Evolutionary conservation across 306 rosid species (phyloP), one percentile per base, ranked within the genome.

Genomic region (Ochetophila trinervis): DNA sequence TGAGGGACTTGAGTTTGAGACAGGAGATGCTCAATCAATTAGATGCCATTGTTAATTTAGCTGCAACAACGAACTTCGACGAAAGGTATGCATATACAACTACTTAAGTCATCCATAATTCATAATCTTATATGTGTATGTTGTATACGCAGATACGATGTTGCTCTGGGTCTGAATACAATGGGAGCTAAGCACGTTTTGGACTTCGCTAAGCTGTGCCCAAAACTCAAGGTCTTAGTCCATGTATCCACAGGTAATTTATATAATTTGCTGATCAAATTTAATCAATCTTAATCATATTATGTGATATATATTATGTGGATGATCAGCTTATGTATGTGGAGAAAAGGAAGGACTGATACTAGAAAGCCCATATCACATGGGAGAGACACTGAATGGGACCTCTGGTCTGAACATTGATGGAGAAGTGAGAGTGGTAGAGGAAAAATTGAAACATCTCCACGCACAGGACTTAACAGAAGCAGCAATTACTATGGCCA

Each of bases 181-280:
- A 57, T 91, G 67, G 96, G 94, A 67, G 87, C 70, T 5, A 85
- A 85, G 76, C 54, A 86, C 66, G 80, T 82, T 11, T 44, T 91
- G 30, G 76, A 36, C 76, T 91, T 91, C 51, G 86, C 96, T 15
- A 85, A 91, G 76, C 60, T 74, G 12, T 88, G 95, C 21, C 35
- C 37, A 4, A 82, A 67, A 42, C 59, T 88, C 13, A 60, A 81
- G 87, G 78, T 87, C 35, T 69, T 91, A 13, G 57, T 88, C 58
- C 96, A 91, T 62, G 80, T 88, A 21, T 91, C 97, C 60, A 91
- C 97, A 42, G 97, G 97, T 86, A 44, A 48, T 27, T 2, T 10
- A 22, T 11, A 37, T 60, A 62, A 11, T 42, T 24, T 8, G 49
- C 16, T 44, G 32, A 6, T 44, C 16, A 44, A 14, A 44, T 14